Conservation (phyloP, 164 flowering plant genomes). For the Macadamia tetraphylla region DNA sequence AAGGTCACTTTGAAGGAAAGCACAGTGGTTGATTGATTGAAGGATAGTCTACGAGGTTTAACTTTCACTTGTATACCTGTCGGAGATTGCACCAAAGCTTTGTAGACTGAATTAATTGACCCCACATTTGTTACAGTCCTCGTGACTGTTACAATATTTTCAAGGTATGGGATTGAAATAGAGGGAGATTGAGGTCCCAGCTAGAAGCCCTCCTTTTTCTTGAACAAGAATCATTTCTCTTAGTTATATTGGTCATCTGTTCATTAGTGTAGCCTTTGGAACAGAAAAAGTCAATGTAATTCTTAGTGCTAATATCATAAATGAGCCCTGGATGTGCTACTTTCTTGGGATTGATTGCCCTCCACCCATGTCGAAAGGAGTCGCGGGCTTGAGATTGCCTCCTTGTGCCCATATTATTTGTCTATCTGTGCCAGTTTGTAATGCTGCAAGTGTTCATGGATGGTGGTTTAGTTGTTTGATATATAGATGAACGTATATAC, state of each 20-base stretch:
- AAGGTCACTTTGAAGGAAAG: slow-evolving; percentile 27
- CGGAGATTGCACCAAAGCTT: slow-evolving; percentile 25
- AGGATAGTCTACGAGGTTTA: slow-evolving; percentile 22
- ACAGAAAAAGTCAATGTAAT: slow-evolving; percentile 37
- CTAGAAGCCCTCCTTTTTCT: neutral
- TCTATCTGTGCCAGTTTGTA: slow-evolving; percentile 12
- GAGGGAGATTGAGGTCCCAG: slow-evolving; percentile 44
- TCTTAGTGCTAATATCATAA: slow-evolving; percentile 20
- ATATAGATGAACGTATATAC: no score
- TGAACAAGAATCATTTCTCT: slow-evolving; percentile 16
- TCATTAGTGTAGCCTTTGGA: slow-evolving; percentile 12
- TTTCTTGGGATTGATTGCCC: slow-evolving; percentile 36
- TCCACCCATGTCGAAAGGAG: slow-evolving; percentile 40
- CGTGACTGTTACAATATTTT: slow-evolving; percentile 22
- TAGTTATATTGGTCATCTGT: slow-evolving; percentile 11
- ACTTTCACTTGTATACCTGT: slow-evolving; percentile 23
- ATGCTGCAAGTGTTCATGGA: slow-evolving; percentile 8
- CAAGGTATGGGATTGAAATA: slow-evolving; percentile 42
- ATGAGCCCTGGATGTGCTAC: slow-evolving; percentile 46
- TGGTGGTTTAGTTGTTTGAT: no score
- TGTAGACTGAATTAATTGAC: slow-evolving; percentile 25
- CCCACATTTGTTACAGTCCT: slow-evolving; percentile 52
- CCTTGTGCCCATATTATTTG: slow-evolving; percentile 23
- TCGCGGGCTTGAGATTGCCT: slow-evolving; percentile 23
- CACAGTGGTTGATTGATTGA: slow-evolving; percentile 17